Evolutionary conservation across 1,284 basidiomycete species (phyloP).

Genomic region (Anthracocystis panici-leucophaei): DNA sequence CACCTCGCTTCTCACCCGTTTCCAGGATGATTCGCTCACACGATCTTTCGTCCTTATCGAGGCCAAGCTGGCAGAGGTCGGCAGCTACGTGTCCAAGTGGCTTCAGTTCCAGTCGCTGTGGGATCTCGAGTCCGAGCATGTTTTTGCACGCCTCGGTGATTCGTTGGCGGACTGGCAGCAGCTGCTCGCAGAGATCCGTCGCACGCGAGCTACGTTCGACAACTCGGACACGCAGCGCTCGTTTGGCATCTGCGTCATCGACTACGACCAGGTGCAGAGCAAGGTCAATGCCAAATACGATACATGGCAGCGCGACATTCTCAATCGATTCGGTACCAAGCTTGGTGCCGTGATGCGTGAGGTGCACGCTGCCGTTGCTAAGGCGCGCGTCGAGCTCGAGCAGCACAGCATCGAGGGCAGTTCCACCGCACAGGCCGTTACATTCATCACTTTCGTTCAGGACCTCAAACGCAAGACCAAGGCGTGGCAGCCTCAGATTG

Average conservation of each 20-base stretch:
- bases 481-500: conserved; percentile 96
- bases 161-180: conserved; percentile 92
- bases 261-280: conserved; percentile 97
- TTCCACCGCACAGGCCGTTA: conserved; percentile 93
- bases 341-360: conserved; percentile 95
- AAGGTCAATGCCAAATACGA: conserved; percentile 99
- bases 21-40: conserved; percentile 79
- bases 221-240: conserved; percentile 91
- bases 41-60: conserved; percentile 89
- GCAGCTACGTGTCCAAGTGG: conserved; percentile 95
- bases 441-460: conserved; percentile 98
- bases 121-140: conserved; percentile 96
- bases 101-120: conserved; percentile 98
- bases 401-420: conserved; percentile 78
- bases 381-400: conserved; percentile 93
- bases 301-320: conserved; percentile 93
- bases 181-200: conserved; percentile 93
- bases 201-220: conserved; percentile 94
- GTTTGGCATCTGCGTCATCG: conserved; percentile 90
- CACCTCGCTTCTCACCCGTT: conserved; percentile 81
- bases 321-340: conserved; percentile 90
- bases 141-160: conserved; percentile 93
- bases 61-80: conserved; percentile 85
- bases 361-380: conserved; percentile 89
- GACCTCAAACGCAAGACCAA: conserved; percentile 97